These are phyloP conservation scores for Leccinum disarticulatum DNA, from an alignment of 768 basidiomycete genomes.

Conservation along the genomic window DNA sequence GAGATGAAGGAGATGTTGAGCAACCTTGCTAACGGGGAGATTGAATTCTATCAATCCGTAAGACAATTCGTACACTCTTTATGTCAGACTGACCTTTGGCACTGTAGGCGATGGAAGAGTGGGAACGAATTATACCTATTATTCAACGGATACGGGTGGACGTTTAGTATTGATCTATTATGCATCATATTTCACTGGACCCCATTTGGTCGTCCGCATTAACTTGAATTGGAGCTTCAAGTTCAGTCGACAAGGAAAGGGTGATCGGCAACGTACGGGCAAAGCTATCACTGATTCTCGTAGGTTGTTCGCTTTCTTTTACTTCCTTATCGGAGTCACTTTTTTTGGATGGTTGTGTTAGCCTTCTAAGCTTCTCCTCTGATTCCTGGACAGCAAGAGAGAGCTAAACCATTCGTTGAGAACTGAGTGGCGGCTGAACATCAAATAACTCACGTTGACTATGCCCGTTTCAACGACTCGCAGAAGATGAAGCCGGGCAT, in stretches of 20 bases:
- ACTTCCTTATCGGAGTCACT: slow-evolving; percentile 8
- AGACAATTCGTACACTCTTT: slow-evolving; percentile 16
- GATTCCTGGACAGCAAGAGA: slow-evolving; percentile 82
- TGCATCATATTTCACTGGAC: slow-evolving; percentile 13
- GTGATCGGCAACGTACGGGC: background rate
- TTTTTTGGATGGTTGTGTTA: slow-evolving; percentile 5
- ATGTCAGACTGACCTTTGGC: slow-evolving; percentile 7
- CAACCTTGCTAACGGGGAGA: slow-evolving; percentile 89
- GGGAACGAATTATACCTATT: slow-evolving; percentile 92
- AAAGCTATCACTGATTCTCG: background rate
- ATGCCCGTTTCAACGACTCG: slow-evolving; percentile 83
- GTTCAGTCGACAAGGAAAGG: background rate
- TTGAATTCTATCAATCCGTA: slow-evolving; percentile 90
- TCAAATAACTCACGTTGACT: slow-evolving; percentile 55
- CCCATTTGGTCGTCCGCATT: slow-evolving; percentile 8
- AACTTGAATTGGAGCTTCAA: slow-evolving; percentile 4
- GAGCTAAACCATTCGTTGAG: slow-evolving; percentile 42
- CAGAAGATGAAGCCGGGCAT: slow-evolving; percentile 71
- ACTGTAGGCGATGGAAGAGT: slow-evolving; percentile 88
- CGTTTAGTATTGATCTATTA: slow-evolving; percentile 48
- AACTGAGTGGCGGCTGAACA: background rate
- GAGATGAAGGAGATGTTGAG: slow-evolving; percentile 97
- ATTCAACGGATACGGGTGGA: slow-evolving; percentile 94
- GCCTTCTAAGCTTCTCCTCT: slow-evolving; percentile 54
- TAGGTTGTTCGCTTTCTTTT: slow-evolving; percentile 12